These are phyloP conservation scores for Paraphaeosphaeria minitans DNA, from an alignment of 2,329 filamentous ascomycete species.

Conservation along the genomic window DNA sequence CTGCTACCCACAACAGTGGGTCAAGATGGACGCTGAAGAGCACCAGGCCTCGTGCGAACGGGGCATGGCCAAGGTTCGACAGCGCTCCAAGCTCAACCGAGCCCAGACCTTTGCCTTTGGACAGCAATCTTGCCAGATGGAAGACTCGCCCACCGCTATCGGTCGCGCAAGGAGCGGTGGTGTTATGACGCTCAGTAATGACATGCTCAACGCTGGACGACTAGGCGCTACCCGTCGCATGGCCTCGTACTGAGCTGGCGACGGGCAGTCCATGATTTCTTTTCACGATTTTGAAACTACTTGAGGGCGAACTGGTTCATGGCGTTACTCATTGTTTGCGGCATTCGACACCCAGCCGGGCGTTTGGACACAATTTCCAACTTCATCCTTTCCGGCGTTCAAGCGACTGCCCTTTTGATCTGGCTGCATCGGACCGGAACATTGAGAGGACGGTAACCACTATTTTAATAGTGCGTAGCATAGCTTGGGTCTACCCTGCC, in stretches of 20 bases:
- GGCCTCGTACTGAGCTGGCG: slow-evolving; percentile 44
- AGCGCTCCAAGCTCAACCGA: slow-evolving; percentile 81
- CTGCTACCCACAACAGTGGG: slow-evolving; percentile 93
- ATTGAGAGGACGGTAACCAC: slow-evolving; percentile 27
- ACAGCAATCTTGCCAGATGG: slow-evolving; percentile 65
- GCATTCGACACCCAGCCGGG: slow-evolving; percentile 39
- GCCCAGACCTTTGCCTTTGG: slow-evolving; percentile 97
- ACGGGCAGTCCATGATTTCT: slow-evolving; percentile 31
- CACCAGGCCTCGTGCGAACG: slow-evolving; percentile 93
- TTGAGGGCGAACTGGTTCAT: slow-evolving; percentile 42
- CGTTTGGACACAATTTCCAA: slow-evolving; percentile 37
- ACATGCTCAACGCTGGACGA: slow-evolving; percentile 38
- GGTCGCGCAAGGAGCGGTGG: slow-evolving; percentile 41
- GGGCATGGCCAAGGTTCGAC: slow-evolving; percentile 90
- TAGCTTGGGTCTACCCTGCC: slow-evolving; percentile 23
- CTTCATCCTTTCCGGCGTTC: slow-evolving; percentile 41
- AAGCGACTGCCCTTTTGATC: slow-evolving; percentile 39
- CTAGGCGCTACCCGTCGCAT: slow-evolving; percentile 43
- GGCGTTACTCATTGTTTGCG: slow-evolving; percentile 45
- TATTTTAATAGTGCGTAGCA: slow-evolving; percentile 24
- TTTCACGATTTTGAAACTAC: slow-evolving; percentile 36
- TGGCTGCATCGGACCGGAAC: slow-evolving; percentile 31
- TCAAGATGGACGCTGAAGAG: slow-evolving; percentile 93
- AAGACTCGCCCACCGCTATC: slow-evolving; percentile 64
- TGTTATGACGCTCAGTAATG: slow-evolving; percentile 38